Evolutionary conservation across 2,329 filamentous ascomycete genomes (phyloP).

Genomic region (Venturia aucupariae): DNA sequence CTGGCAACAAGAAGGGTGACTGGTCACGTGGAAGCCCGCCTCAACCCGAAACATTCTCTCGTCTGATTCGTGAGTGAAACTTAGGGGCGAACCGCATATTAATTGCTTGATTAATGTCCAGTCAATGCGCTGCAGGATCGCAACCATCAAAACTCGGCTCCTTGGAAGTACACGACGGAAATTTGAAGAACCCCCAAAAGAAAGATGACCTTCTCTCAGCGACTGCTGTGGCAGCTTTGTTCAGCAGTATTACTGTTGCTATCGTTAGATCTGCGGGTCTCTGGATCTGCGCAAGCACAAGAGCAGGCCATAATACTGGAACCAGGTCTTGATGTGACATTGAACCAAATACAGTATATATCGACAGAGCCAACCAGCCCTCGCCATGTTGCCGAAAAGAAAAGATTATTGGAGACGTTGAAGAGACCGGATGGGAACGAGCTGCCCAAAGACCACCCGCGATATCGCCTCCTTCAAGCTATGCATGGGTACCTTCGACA

Average conservation of each 20-base stretch:
- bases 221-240: conserved; percentile 1
- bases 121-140: background rate
- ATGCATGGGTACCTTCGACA: conserved; percentile 9
- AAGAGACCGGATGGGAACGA: background rate
- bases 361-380: background rate
- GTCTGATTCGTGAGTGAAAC: background rate
- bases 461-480: conserved; percentile 6
- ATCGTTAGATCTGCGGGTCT: background rate
- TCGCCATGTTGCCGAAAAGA: conserved; percentile 7
- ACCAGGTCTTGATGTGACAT: conserved; percentile 3
- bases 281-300: background rate
- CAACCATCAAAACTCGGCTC: background rate
- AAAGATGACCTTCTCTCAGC: background rate
- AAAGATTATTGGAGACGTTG: background rate
- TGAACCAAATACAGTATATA: conserved; percentile 6
- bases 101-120: conserved; percentile 3
- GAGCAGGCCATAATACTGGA: background rate
- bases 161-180: background rate
- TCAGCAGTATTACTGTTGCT: background rate
- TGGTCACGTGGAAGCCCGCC: background rate
- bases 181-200: background rate
- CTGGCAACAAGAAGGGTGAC: too few species aligned
- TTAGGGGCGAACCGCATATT: background rate
- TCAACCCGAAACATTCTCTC: background rate
- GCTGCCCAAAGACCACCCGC: background rate